Base-by-base conservation (phyloP, 805 yeast genomes). In the Starmera amethionina region DNA sequence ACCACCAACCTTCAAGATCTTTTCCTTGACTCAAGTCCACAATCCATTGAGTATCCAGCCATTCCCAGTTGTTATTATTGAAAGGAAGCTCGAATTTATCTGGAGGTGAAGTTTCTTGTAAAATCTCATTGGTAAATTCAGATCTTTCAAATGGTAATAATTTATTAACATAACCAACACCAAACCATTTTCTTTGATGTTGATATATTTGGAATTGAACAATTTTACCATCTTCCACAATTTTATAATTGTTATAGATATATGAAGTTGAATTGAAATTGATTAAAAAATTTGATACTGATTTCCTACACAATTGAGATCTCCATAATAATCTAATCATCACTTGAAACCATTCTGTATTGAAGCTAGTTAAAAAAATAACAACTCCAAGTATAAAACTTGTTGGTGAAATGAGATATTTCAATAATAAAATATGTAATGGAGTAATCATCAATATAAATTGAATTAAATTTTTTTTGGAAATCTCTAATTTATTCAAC, bases 171-270 rank as follows among this genome's bases (percentile, higher is more conserved):
- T 82, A 77, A 7, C 82, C 84, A 14, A 77, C 43, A 1, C 79
- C 82, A 4, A 77, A 30, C 81, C 82, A 76, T 36, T 82, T 59
- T 47, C 85, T 62, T 51, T 78, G 77, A 47, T 77, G 72, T 48
- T 78, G 79, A 32, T 71, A 51, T 1, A 77, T 58, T 37, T 67
- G 71, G 44, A 77, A 76, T 40, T 68, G 61, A 2, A 77, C 64
- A 4, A 67, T 60, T 46, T 73, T 75, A 18, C 69, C 69, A 37
- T 67, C 70, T 30, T 59, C 60, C 30, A 68, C 34, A 18, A 70
- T 62, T 36, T 56, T 65, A 49, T 52, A 52, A 32, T 50, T 67
- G 36, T 48, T 48, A 34, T 47, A 44, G 11, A 44, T 28, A 15
- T 42, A 44, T 2, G 48, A 15, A 4, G 34, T 36, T 15, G 36